These are phyloP conservation scores for Dipteronia dyeriana DNA, from an alignment of 345 rosid genomes.

Conservation along the genomic window DNA sequence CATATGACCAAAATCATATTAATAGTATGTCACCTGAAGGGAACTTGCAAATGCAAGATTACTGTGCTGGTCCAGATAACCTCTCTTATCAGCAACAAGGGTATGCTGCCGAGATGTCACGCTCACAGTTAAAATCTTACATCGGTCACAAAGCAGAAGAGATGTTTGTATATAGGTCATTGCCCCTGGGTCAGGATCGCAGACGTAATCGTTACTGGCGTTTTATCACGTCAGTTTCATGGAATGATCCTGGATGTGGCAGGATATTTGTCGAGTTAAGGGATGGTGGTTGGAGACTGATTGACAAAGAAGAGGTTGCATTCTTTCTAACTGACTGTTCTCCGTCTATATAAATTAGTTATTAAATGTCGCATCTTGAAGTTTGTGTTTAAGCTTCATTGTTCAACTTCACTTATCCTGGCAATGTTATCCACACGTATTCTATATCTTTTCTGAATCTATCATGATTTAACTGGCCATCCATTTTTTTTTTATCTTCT, in stretches of 20 bases:
- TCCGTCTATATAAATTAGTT: neutral
- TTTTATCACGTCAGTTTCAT: slow-evolving; percentile 67
- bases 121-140: slow-evolving; percentile 67
- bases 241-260: slow-evolving; percentile 83
- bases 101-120: slow-evolving; percentile 64
- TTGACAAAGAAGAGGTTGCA: slow-evolving; percentile 76
- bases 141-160: slow-evolving; percentile 86
- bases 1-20: slow-evolving; percentile 35
- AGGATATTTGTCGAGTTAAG: slow-evolving; percentile 79
- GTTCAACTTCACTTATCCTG: neutral
- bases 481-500: neutral
- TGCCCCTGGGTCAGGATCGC: slow-evolving; percentile 92
- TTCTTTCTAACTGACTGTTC: neutral
- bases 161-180: slow-evolving; percentile 67
- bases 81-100: slow-evolving; percentile 59
- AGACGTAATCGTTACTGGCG: slow-evolving; percentile 91
- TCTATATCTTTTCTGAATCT: neutral
- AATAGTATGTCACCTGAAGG: slow-evolving; percentile 42
- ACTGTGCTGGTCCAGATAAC: slow-evolving; percentile 49
- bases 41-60: slow-evolving; percentile 59
- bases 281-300: slow-evolving; percentile 78
- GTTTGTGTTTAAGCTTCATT: neutral
- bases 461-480: slow-evolving; percentile 7
- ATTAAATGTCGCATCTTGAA: neutral
- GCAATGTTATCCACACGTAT: neutral